Evolutionary conservation across 2,329 filamentous ascomycete genomes (phyloP).

Genomic region (Karstenula rhodostoma): DNA sequence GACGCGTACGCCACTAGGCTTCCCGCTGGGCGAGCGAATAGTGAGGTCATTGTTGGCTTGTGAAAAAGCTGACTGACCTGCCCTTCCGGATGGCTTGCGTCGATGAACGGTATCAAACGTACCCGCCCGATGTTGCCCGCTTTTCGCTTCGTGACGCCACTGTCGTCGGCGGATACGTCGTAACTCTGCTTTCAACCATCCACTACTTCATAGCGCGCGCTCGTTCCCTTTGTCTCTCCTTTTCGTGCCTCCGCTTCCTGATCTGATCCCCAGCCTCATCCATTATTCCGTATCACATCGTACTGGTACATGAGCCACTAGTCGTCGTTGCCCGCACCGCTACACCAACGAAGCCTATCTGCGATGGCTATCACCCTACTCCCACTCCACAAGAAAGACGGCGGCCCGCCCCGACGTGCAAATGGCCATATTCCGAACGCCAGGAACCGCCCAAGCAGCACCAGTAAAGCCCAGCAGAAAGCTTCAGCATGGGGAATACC

Average conservation of each 20-base stretch:
- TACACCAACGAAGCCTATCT: neutral
- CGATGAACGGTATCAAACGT: neutral
- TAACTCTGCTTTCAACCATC: neutral
- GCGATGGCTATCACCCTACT: slow-evolving; percentile 16
- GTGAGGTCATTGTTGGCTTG: slow-evolving; percentile 9
- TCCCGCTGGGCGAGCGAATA: neutral
- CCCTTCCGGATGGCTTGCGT: neutral
- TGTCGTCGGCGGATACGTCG: slow-evolving; percentile 17
- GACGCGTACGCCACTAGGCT: neutral
- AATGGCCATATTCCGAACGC: slow-evolving; percentile 12
- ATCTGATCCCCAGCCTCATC: neutral
- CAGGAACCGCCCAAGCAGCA: neutral
- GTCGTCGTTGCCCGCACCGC: neutral
- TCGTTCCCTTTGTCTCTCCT: neutral
- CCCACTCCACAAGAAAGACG: slow-evolving; percentile 17
- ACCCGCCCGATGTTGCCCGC: neutral
- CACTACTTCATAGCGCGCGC: slow-evolving; percentile 8
- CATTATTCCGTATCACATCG: neutral
- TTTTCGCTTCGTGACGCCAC: slow-evolving; percentile 15
- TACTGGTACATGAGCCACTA: slow-evolving; percentile 1
- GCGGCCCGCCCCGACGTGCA: neutral
- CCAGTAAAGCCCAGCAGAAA: neutral
- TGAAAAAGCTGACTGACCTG: neutral
- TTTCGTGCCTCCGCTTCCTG: neutral
- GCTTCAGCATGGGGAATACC: slow-evolving; percentile 6